Evolutionary conservation across 176 grass and related monocot genomes (phyloP).

Genomic region (Tillandsia leiboldiana): DNA sequence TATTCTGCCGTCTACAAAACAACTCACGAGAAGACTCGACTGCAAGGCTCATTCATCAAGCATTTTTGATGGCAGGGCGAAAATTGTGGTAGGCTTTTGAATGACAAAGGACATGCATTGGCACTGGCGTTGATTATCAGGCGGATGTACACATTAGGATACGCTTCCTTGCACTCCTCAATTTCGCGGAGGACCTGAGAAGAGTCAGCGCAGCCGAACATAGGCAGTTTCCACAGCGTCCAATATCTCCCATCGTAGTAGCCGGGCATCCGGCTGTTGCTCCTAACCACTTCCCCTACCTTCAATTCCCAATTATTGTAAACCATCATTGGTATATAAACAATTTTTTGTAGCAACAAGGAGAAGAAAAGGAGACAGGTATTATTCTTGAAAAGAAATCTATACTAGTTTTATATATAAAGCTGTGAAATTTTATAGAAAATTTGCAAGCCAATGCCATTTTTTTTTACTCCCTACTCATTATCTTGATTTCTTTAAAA

Average conservation of each 20-base stretch:
- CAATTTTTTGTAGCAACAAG: no score
- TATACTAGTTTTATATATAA: no score
- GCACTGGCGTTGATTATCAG: conserved; percentile 42
- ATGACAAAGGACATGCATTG: conserved; percentile 62
- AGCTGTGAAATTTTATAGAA: no score
- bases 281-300: conserved; percentile 37
- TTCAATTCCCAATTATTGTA: conserved; percentile 8
- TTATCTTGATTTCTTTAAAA: no score
- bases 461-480: no score
- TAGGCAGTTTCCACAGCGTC: conserved; percentile 66
- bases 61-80: neutral
- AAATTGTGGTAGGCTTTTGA: conserved; percentile 24
- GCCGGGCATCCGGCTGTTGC: conserved; percentile 45
- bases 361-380: no score
- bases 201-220: conserved; percentile 52
- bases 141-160: conserved; percentile 47
- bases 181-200: conserved; percentile 36
- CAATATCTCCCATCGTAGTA: conserved; percentile 67
- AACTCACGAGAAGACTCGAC: no score
- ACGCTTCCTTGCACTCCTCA: conserved; percentile 39
- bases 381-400: no score
- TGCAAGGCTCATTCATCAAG: no score
- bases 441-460: no score
- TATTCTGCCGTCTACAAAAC: no score
- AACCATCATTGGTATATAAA: neutral